Base-by-base conservation (phyloP, 345 rosid species). In the Geranium rotundifolium region DNA sequence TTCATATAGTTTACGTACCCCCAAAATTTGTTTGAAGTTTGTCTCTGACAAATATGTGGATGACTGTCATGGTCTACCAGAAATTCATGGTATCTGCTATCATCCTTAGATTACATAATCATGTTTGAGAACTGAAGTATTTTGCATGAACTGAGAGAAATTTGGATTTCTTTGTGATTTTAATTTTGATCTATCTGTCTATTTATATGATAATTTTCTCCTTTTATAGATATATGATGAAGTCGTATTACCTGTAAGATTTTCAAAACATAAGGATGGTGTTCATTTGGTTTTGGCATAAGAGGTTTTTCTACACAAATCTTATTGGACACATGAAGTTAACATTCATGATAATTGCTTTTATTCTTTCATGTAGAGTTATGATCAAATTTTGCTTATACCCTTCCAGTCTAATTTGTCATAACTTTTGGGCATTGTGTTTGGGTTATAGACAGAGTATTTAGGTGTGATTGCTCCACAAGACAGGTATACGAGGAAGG, bases 401-500 rank as follows among this genome's bases (percentile, higher is more conserved):
- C 62, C 59, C 27, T 59, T 67, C 59, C 20, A 34, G 52, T 71
- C 34, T 20, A 20, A 69, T 63, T 56, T 64, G 29, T 76, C 71
- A n/a, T 65, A 56, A 17, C 18, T 67, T 54, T 30, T 61, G 69
- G 67, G 34, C 61, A 6, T 62, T 68, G 57, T 46, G 78, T 58
- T 57, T 63, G 75, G 57, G 64, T 59, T 83, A 62, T 72, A 90
- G 97, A 93, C 80, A 78, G 80, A 79, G 96, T 90, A 52, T 93
- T 90, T 69, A 77, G 85, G 71, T 59, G 81, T 60, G 90, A 85
- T 73, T 71, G 84, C 75, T 64, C 72, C 65, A 90, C 96, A 46
- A 77, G 80, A 79, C 75, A 82, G 69, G 97, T 86, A 37, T 93
- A 90, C 13, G 88, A 85, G 67, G 79, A 80, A 65, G 99, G 90